A percentile compares a stretch with the other conserved stretches of the same genome.
Evolutionary conservation across 352 stramenopile species (phyloP).

Genomic region (Hyaloperonospora brassicae): DNA sequence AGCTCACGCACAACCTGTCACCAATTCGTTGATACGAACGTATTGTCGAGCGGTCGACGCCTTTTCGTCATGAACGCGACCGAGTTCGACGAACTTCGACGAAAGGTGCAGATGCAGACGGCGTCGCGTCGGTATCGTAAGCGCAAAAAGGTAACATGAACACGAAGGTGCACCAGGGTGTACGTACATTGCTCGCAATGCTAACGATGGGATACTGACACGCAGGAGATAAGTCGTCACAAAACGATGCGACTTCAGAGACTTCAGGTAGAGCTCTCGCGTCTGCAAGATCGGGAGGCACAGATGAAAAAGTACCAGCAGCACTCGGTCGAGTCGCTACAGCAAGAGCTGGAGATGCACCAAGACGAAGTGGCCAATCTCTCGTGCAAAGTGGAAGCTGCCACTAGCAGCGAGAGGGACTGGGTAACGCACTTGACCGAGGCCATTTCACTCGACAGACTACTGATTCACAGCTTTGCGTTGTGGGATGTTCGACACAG

Average conservation of each 20-base stretch:
- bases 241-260: conserved; percentile 8
- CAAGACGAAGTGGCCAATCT: neutral
- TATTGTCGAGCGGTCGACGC: conserved; percentile 12
- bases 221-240: conserved; percentile 16
- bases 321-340: neutral
- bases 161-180: neutral
- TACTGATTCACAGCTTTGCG: too few relatives aligned
- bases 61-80: conserved; percentile 16
- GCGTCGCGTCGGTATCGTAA: conserved; percentile 28
- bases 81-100: conserved; percentile 26
- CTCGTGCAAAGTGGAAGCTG: neutral
- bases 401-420: neutral
- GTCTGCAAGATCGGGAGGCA: neutral
- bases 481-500: too few relatives aligned
- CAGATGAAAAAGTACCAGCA: neutral
- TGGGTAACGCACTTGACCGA: neutral
- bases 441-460: too few relatives aligned
- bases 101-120: conserved; percentile 27
- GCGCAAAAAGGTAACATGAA: conserved; percentile 24
- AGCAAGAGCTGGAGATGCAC: neutral
- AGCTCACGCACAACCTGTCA: too few relatives aligned
- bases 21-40: neutral
- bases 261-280: neutral
- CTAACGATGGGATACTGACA: neutral
- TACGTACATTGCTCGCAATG: neutral